Evolutionary conservation across 2,329 filamentous ascomycete species (phyloP).

Genomic region (Emmonsiellopsis sp.): DNA sequence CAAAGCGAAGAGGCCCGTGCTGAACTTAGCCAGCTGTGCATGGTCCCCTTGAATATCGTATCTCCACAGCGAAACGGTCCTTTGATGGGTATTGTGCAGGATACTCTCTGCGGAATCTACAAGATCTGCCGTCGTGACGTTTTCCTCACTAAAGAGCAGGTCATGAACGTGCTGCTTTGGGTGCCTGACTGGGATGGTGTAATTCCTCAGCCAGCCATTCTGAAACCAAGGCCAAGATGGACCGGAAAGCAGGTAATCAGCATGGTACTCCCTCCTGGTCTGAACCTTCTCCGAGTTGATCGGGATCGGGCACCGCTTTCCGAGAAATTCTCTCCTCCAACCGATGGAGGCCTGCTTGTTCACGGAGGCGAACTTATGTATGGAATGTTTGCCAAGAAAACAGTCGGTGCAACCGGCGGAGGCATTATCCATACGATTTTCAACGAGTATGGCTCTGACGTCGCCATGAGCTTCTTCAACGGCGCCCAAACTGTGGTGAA

Average conservation of each 20-base stretch:
- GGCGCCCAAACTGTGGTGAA: slow-evolving; percentile 89
- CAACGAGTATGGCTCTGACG: slow-evolving; percentile 82
- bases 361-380: slow-evolving; percentile 84
- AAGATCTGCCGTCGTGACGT: slow-evolving; percentile 91
- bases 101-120: slow-evolving; percentile 92
- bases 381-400: slow-evolving; percentile 87
- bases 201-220: slow-evolving; percentile 84
- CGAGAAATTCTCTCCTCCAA: slow-evolving; percentile 51
- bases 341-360: slow-evolving; percentile 72
- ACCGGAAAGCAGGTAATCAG: slow-evolving; percentile 97
- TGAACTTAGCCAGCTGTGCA: slow-evolving; percentile 86
- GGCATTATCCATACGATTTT: slow-evolving; percentile 94
- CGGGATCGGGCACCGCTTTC: slow-evolving; percentile 50
- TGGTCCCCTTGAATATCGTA: slow-evolving; percentile 98
- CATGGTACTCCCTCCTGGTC: slow-evolving; percentile 77
- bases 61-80: slow-evolving; percentile 95
- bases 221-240: slow-evolving; percentile 89
- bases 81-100: slow-evolving; percentile 98
- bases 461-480: slow-evolving; percentile 91
- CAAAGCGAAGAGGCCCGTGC: slow-evolving; percentile 95
- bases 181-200: slow-evolving; percentile 96
- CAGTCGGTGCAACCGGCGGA: slow-evolving; percentile 77
- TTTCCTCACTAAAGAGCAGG: slow-evolving; percentile 79
- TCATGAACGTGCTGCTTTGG: slow-evolving; percentile 97
- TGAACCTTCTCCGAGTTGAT: slow-evolving; percentile 63